phyloP scores from a whole-genome alignment of 139 green algal genomes.

The Chlorella sorokiniana region DNA sequence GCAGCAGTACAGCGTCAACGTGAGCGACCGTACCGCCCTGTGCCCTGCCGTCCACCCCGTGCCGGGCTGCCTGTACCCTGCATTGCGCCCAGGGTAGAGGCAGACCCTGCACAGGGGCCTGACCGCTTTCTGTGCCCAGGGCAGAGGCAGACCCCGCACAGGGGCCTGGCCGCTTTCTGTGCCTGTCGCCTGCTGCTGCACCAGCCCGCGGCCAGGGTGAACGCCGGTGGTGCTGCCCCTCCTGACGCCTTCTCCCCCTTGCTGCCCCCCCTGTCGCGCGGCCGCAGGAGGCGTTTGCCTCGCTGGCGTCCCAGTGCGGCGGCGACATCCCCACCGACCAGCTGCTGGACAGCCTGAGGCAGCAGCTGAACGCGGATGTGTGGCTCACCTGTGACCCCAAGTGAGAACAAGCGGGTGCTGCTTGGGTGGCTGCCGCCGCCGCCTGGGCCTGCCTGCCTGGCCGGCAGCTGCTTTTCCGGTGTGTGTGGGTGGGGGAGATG shows the following conservation, averaged over 20 bases:
- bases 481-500: too few species aligned
- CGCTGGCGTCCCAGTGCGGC: constrained; percentile 11
- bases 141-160: too few species aligned
- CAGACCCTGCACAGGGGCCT: too few species aligned
- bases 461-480: background rate
- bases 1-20: background rate
- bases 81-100: too few species aligned
- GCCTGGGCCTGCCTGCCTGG: background rate
- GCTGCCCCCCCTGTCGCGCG: background rate
- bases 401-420: background rate
- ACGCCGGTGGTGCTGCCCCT: too few species aligned
- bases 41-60: background rate
- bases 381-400: constrained; percentile 9
- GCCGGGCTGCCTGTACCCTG: background rate
- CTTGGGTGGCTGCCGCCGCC: background rate
- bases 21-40: background rate
- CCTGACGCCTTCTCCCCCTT: background rate
- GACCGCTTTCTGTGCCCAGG: too few species aligned
- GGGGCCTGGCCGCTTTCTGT: too few species aligned
- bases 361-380: background rate
- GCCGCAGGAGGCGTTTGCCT: background rate
- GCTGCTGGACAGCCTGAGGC: background rate
- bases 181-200: too few species aligned
- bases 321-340: background rate
- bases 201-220: too few species aligned